Conservation (phyloP, 2,329 filamentous ascomycete genomes). For the Colletotrichum gloeosporioides region DNA sequence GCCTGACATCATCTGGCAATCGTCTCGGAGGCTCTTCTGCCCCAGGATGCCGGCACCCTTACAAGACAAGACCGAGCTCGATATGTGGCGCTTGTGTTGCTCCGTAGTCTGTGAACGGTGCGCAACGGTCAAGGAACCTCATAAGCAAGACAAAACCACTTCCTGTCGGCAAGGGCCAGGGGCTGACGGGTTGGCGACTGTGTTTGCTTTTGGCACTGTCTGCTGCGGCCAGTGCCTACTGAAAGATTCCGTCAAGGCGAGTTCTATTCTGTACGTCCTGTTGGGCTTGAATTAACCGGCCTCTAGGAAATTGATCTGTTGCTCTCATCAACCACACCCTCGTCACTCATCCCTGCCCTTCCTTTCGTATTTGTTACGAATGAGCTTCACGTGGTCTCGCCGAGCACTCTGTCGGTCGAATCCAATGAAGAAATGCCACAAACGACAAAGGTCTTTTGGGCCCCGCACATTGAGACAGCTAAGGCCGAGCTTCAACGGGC, state of each 20-base stretch:
- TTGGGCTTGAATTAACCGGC: conserved; percentile 28
- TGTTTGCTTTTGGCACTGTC: conserved; percentile 76
- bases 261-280: conserved; percentile 30
- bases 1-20: conserved; percentile 74
- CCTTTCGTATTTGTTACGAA: conserved; percentile 71
- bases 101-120: conserved; percentile 73
- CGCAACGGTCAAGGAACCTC: conserved; percentile 39
- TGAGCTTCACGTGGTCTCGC: conserved; percentile 64
- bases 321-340: conserved; percentile 64
- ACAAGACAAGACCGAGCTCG: conserved; percentile 67
- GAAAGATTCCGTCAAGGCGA: conserved; percentile 67
- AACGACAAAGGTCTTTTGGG: conserved; percentile 70
- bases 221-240: conserved; percentile 72
- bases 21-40: conserved; percentile 69
- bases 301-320: conserved; percentile 73
- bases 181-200: conserved; percentile 60
- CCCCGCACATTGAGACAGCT: conserved; percentile 65
- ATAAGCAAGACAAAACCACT: conserved; percentile 34
- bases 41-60: conserved; percentile 74
- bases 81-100: conserved; percentile 78
- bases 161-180: conserved; percentile 69
- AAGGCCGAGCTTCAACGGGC: conserved; percentile 67
- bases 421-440: conserved; percentile 51
- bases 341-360: conserved; percentile 70
- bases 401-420: conserved; percentile 57